Percentiles rank a stretch among this genome's conserved stretches.
Evolutionary conservation across 2,329 filamentous ascomycete genomes (phyloP).

Genomic region (Beauveria medogensis): DNA sequence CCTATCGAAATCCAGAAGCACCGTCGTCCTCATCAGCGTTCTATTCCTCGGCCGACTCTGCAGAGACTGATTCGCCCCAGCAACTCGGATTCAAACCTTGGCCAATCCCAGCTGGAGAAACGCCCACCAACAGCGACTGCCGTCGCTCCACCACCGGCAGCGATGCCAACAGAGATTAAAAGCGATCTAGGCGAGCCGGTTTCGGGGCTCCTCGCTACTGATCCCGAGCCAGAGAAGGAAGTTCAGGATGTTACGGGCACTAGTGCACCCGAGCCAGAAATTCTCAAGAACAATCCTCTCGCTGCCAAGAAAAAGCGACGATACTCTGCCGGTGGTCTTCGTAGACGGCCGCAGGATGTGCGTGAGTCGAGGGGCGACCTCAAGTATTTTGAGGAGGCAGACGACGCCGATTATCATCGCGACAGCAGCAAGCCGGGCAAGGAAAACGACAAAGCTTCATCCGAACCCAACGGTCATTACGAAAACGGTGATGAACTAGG

Average conservation of each 20-base stretch:
- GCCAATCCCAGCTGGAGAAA: conserved; percentile 10
- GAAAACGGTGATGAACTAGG: conserved; percentile 51
- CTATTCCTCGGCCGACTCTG: conserved; percentile 47
- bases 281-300: conserved; percentile 34
- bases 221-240: conserved; percentile 28
- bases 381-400: conserved; percentile 86
- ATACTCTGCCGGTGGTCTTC: conserved; percentile 80
- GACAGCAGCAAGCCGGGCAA: not conserved
- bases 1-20: conserved; percentile 75
- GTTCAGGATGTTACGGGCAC: conserved; percentile 53
- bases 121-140: not conserved
- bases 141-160: not conserved
- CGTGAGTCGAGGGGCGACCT: conserved; percentile 63
- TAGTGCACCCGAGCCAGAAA: conserved; percentile 57
- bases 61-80: conserved; percentile 37
- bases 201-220: conserved; percentile 18
- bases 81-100: conserved; percentile 36
- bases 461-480: not conserved
- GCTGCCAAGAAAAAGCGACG: conserved; percentile 53
- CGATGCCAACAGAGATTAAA: conserved; percentile 19
- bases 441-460: not conserved
- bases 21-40: conserved; percentile 60
- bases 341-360: conserved; percentile 65
- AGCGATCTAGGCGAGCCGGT: conserved; percentile 26
- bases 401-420: conserved; percentile 58